Evolutionary conservation across 2,329 filamentous ascomycete species (phyloP).

Genomic region (Cercospora brassicicola): DNA sequence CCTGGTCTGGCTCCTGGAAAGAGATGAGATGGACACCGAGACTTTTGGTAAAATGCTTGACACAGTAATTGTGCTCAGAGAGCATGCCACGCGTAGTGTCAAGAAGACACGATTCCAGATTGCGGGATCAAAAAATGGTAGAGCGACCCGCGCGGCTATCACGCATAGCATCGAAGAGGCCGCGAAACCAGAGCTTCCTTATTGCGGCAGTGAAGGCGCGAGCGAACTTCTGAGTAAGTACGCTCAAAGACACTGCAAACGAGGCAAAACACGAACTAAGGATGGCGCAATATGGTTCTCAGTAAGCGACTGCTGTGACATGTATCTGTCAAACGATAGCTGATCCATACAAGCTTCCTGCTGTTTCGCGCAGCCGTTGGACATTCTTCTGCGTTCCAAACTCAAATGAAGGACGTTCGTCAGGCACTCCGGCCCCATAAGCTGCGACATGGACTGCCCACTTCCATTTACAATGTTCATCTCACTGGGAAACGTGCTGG

Average conservation of each 20-base stretch:
- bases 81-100: not conserved
- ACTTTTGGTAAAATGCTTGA: not conserved
- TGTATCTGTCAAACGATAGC: not conserved
- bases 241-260: not conserved
- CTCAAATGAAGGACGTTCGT: not conserved
- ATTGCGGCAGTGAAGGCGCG: not conserved
- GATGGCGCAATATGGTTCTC: not conserved
- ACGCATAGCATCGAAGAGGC: not conserved
- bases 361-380: not conserved
- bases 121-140: not conserved
- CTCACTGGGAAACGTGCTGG: not conserved
- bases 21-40: constrained; percentile 23
- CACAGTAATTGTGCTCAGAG: not conserved
- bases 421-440: not conserved
- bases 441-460: not conserved
- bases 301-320: not conserved
- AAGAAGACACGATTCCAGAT: not conserved
- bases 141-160: not conserved
- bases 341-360: not conserved
- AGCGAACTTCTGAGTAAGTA: not conserved
- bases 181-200: not conserved
- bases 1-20: constrained; percentile 59
- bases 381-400: not conserved
- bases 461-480: not conserved
- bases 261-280: not conserved